Base-by-base conservation (phyloP, 352 stramenopile species). In the Globisporangium abappressorium region DNA sequence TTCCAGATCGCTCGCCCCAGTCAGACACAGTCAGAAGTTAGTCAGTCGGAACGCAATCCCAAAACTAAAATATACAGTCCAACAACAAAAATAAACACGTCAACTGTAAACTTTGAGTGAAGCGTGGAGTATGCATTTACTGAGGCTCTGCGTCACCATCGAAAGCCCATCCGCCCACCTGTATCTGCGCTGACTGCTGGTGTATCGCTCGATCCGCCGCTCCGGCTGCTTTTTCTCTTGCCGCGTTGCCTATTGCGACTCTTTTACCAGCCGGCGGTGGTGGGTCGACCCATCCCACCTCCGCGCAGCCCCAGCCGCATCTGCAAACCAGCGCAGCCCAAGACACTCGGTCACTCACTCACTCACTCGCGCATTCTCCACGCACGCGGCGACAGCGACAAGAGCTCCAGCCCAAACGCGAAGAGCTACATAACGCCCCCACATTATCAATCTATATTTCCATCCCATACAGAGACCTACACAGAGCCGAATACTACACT, bases 291-390 rank as follows among this genome's bases (percentile, higher is more conserved):
- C 47, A 55, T 55, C 47, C 7, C 22, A 14, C 38, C 38, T 46
- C 38, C 12, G 4, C 47, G 7, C 24, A 2, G 36, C 58, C 41
- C 14, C 38, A 33, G 30, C 24, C 26, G 12, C 20, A 38, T 15
- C 36, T 49, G 41, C 41, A 43, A 5, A 3, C 12, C 12, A 14
- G 18, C 14, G 20, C 59, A 33, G 30, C 30, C 30, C 30, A 33
- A 33, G 30, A 33, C 30, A 43, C 36, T 43, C 36, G 9, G 36
- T 46, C 38, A 46, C 38, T 46, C 30, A 34, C 30, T 22, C 46
- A 33, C 46, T n/a, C 60, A 65, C 47, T 58, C 60, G 60, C 60
- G 43, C 43, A 51, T 51, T 51, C 43, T 22, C 43, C 8, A 55
- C 47, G n/a, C 1, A 55, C 47, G 30, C 56, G 28, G 26, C 55